Percentiles rank a stretch among this genome's conserved stretches.
These are phyloP conservation scores for Chloropicon primus DNA, from an alignment of 139 green algal species.

Conservation along the genomic window DNA sequence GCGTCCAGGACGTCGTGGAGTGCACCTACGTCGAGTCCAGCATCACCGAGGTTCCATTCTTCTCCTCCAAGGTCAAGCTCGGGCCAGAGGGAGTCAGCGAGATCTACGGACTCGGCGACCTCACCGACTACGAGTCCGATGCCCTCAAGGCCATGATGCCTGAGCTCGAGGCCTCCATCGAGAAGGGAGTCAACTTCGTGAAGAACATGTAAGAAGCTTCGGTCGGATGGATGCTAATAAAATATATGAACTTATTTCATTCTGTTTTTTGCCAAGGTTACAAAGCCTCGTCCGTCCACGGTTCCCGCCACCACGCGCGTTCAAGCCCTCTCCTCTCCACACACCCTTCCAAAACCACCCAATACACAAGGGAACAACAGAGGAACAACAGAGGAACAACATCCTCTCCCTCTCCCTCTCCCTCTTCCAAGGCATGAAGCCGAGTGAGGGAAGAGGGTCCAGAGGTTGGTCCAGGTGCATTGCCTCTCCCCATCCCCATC, in stretches of 20 bases:
- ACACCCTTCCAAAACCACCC: too few species aligned
- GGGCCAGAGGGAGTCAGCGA: slow-evolving; percentile 36
- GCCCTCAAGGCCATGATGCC: slow-evolving; percentile 37
- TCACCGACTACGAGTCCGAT: slow-evolving; percentile 79
- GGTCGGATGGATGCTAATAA: background rate
- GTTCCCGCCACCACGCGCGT: too few species aligned
- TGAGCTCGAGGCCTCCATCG: slow-evolving; percentile 20
- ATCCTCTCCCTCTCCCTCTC: too few species aligned
- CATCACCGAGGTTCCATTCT: slow-evolving; percentile 74
- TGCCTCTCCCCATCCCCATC: too few species aligned
- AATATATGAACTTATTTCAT: background rate
- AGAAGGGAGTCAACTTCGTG: slow-evolving; percentile 28
- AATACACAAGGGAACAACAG: too few species aligned
- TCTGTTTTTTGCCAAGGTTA: too few species aligned
- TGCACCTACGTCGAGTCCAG: slow-evolving; percentile 82
- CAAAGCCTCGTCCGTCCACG: too few species aligned
- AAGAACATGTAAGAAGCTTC: slow-evolving; percentile 3
- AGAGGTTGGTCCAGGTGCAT: too few species aligned
- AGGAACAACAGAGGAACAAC: too few species aligned
- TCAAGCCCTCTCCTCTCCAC: too few species aligned
- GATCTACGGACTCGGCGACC: slow-evolving; percentile 59
- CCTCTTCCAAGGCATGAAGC: too few species aligned
- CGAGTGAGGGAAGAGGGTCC: too few species aligned
- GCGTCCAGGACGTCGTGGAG: slow-evolving; percentile 39
- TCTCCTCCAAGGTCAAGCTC: slow-evolving; percentile 66